These are phyloP conservation scores for Apiosordaria backusii DNA, from an alignment of 495 filamentous ascomycete genomes.

Conservation along the genomic window DNA sequence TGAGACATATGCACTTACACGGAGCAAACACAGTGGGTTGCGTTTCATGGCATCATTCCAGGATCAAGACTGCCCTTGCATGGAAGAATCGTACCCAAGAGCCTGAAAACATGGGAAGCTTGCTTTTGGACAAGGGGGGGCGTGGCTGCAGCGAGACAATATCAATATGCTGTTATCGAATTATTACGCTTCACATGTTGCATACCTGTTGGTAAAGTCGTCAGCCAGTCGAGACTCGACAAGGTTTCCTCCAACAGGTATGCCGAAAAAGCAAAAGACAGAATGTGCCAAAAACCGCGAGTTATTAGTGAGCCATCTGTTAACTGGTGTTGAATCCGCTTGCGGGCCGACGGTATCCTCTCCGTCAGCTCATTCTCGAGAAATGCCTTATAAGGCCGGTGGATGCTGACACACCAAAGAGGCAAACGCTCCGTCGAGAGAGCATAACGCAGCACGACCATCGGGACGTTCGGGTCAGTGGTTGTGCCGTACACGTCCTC, in stretches of 20 bases:
- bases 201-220: neutral
- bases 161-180: neutral
- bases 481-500: constrained; percentile 1
- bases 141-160: neutral
- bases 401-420: neutral
- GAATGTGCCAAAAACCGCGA: neutral
- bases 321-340: neutral
- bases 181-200: neutral
- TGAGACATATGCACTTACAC: neutral
- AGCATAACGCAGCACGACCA: neutral
- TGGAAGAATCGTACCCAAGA: neutral
- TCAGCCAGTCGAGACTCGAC: neutral
- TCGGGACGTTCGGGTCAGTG: neutral
- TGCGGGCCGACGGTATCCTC: constrained; percentile 18
- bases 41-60: neutral
- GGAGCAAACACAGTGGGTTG: neutral
- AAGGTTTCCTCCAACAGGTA: neutral
- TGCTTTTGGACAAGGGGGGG: neutral
- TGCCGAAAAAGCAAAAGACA: neutral
- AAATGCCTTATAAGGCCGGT: neutral
- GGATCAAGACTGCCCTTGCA: neutral
- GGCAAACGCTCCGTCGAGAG: neutral
- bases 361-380: constrained; percentile 13
- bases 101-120: neutral
- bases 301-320: neutral